Evolutionary conservation across 1,139 yeast genomes (phyloP), one percentile per base, ranked within the genome.

Genomic region (Nematodospora anomalae): DNA sequence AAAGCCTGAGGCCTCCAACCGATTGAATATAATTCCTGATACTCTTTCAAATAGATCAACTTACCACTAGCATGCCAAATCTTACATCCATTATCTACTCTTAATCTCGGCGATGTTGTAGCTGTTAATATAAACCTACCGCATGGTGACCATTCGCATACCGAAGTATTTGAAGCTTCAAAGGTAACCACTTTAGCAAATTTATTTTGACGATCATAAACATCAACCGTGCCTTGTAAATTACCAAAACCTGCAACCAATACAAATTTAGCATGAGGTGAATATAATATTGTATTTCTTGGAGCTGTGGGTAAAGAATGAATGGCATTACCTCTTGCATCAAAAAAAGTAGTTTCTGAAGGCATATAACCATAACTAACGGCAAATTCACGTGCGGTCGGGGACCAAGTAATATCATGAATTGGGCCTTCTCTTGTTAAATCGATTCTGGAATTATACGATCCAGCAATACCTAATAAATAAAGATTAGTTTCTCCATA

Each of bases 281-380:
- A 89, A 59, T 87, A 94, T 50, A 83, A 67, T 49, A 94, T 79
- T 22, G 96, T 87, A 64, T 94, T 94, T 59, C 95, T 80, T 37
- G 97, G 86, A 27, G 88, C 87, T 25, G 86, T 81, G 25, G 96
- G 92, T 55, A 94, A 74, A 2, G 89, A 77, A 60, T 84, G 87
- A 45, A 89, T 83, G 26, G 82, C 74, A 58, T 89, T 87, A 47
- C 98, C 99, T 55, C 97, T 79, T 20, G 95, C 81, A 64, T 94
- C 97, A 57, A 92, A 92, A 55, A 94, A 88, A 9, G 96, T 83
- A 18, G 97, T 89, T 55, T 86, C 86, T 18, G 97, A 88, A 2
- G 99, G 99, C 98, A 94, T 94, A 63, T 77, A 90, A 25, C 98
- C 99, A 57, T 90, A 90, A 43, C 86, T 89, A 34, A 92, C 98